Percentiles rank a stretch among this genome's conserved stretches.
Conservation (phyloP, 345 rosid species). For the Jatropha curcas region DNA sequence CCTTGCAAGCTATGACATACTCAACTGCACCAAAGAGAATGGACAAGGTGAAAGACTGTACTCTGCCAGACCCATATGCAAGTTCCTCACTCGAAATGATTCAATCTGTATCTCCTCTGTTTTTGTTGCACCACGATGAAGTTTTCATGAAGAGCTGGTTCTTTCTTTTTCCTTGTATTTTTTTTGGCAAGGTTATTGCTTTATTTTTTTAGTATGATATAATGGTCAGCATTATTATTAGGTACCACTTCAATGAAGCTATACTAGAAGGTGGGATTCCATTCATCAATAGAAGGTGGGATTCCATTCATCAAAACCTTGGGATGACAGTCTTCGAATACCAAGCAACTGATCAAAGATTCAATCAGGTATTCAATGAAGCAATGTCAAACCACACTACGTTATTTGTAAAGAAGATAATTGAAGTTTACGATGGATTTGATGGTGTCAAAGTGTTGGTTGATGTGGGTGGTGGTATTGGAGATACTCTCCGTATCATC, state of each 20-base stretch:
- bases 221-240: background rate
- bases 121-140: constrained; percentile 35
- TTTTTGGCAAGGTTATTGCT: background rate
- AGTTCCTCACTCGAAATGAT: constrained; percentile 35
- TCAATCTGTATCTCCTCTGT: constrained; percentile 38
- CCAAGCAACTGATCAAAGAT: constrained; percentile 24
- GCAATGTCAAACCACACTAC: constrained; percentile 27
- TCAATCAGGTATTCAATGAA: constrained; percentile 30
- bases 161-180: too few species aligned
- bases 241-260: constrained; percentile 32
- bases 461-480: constrained; percentile 40
- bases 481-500: constrained; percentile 28
- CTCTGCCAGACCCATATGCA: too few species aligned
- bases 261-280: constrained; percentile 38
- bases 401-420: too few species aligned
- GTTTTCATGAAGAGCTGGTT: constrained; percentile 45
- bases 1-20: too few species aligned
- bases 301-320: constrained; percentile 34
- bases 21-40: too few species aligned
- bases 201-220: background rate
- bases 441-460: constrained; percentile 20
- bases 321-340: constrained; percentile 30
- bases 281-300: constrained; percentile 33
- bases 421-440: constrained; percentile 36
- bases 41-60: too few species aligned